Conservation (phyloP, 345 rosid genomes). For the Nasturtium officinale region DNA sequence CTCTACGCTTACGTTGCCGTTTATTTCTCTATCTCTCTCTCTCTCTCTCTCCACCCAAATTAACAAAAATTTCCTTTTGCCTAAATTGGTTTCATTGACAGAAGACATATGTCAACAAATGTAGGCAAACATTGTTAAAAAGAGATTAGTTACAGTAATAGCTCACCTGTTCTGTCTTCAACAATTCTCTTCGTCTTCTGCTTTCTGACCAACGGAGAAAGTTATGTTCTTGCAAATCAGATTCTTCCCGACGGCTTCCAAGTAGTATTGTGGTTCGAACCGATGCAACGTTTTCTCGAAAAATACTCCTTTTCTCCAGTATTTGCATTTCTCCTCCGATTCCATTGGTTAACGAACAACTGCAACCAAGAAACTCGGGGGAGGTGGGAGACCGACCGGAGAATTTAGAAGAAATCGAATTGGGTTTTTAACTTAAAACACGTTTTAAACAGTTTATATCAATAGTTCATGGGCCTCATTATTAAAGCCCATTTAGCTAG, state of each 20-base stretch:
- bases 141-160: slow-evolving; percentile 1
- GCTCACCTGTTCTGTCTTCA: slow-evolving; percentile 25
- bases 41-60: slow-evolving; percentile 25
- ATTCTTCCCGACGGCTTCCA: slow-evolving; percentile 12
- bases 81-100: slow-evolving; percentile 37
- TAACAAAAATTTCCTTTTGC: slow-evolving; percentile 12
- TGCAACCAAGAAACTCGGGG: neutral
- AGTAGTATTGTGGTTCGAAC: neutral
- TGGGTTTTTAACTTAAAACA: neutral
- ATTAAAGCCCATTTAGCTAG: neutral
- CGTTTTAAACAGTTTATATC: too few species aligned
- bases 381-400: neutral
- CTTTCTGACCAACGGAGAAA: slow-evolving; percentile 21
- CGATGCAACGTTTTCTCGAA: slow-evolving; percentile 10
- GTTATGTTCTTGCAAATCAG: neutral
- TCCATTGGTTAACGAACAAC: slow-evolving; percentile 6
- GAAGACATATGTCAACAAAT: slow-evolving; percentile 19
- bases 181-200: slow-evolving; percentile 1
- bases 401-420: neutral
- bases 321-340: slow-evolving; percentile 22
- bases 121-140: slow-evolving; percentile 22
- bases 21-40: slow-evolving; percentile 25
- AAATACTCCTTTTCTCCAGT: neutral
- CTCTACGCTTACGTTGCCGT: slow-evolving; percentile 30
- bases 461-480: neutral